phyloP scores from a whole-genome alignment of 768 basidiomycete species.

The Leccinum rimulosum region DNA sequence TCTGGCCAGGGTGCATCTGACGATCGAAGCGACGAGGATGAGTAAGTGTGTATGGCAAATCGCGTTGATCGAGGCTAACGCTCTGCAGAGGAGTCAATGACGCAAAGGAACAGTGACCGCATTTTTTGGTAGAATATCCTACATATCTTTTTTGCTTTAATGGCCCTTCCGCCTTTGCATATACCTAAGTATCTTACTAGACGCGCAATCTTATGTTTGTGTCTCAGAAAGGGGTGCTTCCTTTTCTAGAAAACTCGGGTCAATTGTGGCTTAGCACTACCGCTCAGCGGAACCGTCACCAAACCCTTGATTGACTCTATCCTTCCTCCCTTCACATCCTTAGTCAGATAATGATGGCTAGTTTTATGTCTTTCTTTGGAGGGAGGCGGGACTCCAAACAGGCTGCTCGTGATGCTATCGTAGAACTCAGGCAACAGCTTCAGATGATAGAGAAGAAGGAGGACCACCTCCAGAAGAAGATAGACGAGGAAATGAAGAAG shows the following conservation, averaged over 20 bases:
- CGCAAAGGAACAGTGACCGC: constrained; percentile 27
- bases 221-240: constrained; percentile 20
- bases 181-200: constrained; percentile 21
- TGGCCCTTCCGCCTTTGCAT: constrained; percentile 15
- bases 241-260: constrained; percentile 25
- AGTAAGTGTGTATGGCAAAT: constrained; percentile 36
- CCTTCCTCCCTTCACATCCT: constrained; percentile 2
- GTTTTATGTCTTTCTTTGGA: constrained; percentile 87
- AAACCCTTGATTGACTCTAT: constrained; percentile 4
- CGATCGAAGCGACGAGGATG: constrained; percentile 80
- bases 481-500: constrained; percentile 90
- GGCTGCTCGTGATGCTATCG: constrained; percentile 89
- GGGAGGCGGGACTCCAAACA: constrained; percentile 80
- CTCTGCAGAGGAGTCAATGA: constrained; percentile 13
- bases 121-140: constrained; percentile 25
- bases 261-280: constrained; percentile 8
- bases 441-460: constrained; percentile 99
- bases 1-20: constrained; percentile 78
- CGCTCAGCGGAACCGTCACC: constrained; percentile 9
- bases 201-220: constrained; percentile 19
- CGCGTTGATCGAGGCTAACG: constrained; percentile 9
- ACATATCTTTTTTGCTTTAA: constrained; percentile 22
- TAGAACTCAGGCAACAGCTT: constrained; percentile 87
- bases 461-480: constrained; percentile 93
- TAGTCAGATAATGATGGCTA: constrained; percentile 56